Evolutionary conservation across 1,284 basidiomycete genomes (phyloP), one percentile per base, ranked within the genome.

Genomic region (Cryptococcus maquisensis): DNA sequence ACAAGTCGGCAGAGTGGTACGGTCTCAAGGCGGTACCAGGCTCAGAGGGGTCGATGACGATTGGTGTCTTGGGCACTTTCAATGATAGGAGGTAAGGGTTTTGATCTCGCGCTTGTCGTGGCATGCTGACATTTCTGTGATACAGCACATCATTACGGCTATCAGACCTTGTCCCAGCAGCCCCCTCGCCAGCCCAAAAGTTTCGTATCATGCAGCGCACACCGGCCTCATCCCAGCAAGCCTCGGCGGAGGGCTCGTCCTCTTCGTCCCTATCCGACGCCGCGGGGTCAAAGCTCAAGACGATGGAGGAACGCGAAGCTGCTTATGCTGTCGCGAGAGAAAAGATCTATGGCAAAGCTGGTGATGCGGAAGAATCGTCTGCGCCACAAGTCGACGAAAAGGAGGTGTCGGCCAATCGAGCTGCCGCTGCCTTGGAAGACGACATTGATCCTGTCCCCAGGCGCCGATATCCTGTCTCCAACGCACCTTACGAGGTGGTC

Each of bases 1-100:
- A 74, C 55, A 74, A 74, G 55, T 63, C 64, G 3, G 72, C 72
- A 16, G 71, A 73, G 50, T 74, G 72, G 72, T 74, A 73, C 49
- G 72, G 72, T 3, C 37, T 73, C 23, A 69, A 68, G 24, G 71
- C 66, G 8, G 64, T 65, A 2, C 40, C 54, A 3, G 56, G 53
- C 13, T 47, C 47, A 28, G 62, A 68, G 6, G 63, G 58, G 7
- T 41, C 52, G 15, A 71, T 74, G 60, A 54, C 67, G 4, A 55
- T 72, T 3, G 71, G 71, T 21, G 62, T 72, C 0, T 26, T 66
- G 10, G 69, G 68, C 0, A 39, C 46, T 4, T 49, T 74, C 44
- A 56, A 66, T 20, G 61, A 65, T 15, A 64, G 63, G 49, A 65
- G 63, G 72, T 71, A 43, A 54, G 55, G 13, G n/a, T n/a, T 13